Evolutionary conservation across 108 stramenopile genomes (phyloP), one percentile per base, ranked within the genome.

Genomic region (Bacterosira constricta): DNA sequence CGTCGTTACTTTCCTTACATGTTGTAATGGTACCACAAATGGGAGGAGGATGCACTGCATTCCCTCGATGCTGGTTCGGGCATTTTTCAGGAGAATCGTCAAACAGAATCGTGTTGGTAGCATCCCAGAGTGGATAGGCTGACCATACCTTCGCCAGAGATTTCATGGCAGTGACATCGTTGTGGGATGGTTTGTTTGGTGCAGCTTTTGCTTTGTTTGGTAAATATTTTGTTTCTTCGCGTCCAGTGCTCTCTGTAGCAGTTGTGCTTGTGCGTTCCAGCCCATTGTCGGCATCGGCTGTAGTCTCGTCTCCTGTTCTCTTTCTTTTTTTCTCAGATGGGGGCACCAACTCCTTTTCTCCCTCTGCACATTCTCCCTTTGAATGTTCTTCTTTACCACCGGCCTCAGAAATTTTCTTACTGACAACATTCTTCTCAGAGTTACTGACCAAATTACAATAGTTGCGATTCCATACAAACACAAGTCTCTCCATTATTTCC

Each of bases 31-130:
- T 84, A 26, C 92, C 92, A 61, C 85, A 53, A 9, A 94, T 53
- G 18, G 88, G 70, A 39, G 84, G 82, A 41, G 93, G 93, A 66
- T 94, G 90, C 21, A 94, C 31, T 11, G 87, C 82, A 77, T 94
- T 91, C 27, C 29, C 29, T 52, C 70, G 50, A 61, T 55, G 79
- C 45, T 46, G 26, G 36, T 41, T 46, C 25, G 77, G 81, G 53
- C 86, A 87, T 64, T 94, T 94, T 32, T 91, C 85, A 1, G 87
- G 90, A 30, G 89, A 89, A 81, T 94, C 93, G 51, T 94, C 93
- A 23, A 94, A 68, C 26, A 94, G 39, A 13, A 94, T 55, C 7
- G 93, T 94, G 69, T 94, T 94, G 66, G 77, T 63, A 37, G 55
- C 44, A 51, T 89, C 75, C 93, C 93, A 94, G 27, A 91, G 49